Percentiles rank a stretch among this genome's conserved stretches.
These are phyloP conservation scores for Fusarium miscanthi DNA, from an alignment of 2,329 filamentous ascomycete genomes.

Conservation along the genomic window DNA sequence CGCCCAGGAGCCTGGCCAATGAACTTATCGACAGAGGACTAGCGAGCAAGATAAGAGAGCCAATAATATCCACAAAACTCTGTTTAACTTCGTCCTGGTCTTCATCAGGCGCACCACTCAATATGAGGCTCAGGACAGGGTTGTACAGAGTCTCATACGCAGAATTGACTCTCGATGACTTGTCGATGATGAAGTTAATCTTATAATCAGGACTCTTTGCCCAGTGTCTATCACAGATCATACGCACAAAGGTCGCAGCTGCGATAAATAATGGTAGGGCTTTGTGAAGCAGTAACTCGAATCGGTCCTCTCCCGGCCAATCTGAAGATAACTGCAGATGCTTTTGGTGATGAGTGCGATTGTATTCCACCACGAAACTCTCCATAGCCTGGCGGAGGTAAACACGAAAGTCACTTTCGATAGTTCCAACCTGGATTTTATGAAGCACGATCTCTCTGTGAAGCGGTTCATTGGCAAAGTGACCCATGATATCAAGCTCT, in stretches of 20 bases:
- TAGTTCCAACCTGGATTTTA: not conserved
- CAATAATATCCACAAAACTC: slow-evolving; percentile 24
- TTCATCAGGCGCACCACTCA: not conserved
- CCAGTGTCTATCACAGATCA: not conserved
- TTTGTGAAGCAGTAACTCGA: rapidly evolving
- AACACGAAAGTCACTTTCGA: not conserved
- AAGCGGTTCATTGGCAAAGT: not conserved
- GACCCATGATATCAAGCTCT: not conserved
- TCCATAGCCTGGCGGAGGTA: not conserved
- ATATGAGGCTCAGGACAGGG: not conserved
- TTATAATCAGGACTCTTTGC: not conserved
- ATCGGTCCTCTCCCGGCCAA: not conserved
- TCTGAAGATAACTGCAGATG: not conserved
- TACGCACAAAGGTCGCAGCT: not conserved
- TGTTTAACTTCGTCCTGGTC: rapidly evolving
- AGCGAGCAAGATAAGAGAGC: slow-evolving; percentile 39
- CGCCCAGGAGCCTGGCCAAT: slow-evolving; percentile 6
- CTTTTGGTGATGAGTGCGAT: not conserved
- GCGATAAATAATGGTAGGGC: not conserved
- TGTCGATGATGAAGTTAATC: not conserved
- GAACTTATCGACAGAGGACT: slow-evolving; percentile 27
- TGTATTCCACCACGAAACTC: not conserved
- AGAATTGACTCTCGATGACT: not conserved
- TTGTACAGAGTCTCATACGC: not conserved
- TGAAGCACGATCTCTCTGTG: not conserved